A percentile compares a stretch with the other conserved stretches of the same genome.
Evolutionary conservation across 768 basidiomycete species (phyloP).

Genomic region (Naematelia encephala): DNA sequence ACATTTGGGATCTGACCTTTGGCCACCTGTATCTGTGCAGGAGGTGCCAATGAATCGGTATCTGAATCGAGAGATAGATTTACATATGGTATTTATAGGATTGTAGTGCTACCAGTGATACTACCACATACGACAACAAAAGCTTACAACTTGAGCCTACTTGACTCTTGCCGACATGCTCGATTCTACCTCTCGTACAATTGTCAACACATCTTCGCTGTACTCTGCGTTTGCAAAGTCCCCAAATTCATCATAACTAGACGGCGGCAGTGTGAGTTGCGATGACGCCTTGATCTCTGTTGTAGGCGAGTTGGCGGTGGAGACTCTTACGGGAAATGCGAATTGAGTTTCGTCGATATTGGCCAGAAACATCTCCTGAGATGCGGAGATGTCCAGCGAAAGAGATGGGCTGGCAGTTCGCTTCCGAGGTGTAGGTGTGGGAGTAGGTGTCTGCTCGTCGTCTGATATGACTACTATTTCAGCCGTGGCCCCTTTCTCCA

Average conservation of each 20-base stretch:
- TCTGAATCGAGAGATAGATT: no score
- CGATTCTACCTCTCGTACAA: neutral
- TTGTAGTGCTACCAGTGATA: no score
- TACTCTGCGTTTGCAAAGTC: neutral
- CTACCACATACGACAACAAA: neutral
- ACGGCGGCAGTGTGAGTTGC: neutral
- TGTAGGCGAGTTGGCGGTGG: neutral
- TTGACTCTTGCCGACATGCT: neutral
- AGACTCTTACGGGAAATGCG: neutral
- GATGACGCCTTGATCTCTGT: neutral
- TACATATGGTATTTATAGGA: no score
- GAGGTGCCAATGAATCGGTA: no score
- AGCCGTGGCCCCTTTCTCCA: neutral
- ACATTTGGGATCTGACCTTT: no score
- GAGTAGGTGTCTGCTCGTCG: neutral
- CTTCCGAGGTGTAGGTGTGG: neutral
- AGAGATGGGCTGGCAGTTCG: neutral
- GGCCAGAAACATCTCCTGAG: neutral
- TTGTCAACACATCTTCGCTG: neutral
- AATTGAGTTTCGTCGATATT: neutral
- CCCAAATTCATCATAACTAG: neutral
- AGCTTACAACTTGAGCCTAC: neutral
- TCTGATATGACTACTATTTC: neutral
- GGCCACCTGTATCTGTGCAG: no score
- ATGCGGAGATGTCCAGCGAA: neutral